Evolutionary conservation across 2,329 filamentous ascomycete genomes (phyloP).

Genomic region (Sporothrix protearum): DNA sequence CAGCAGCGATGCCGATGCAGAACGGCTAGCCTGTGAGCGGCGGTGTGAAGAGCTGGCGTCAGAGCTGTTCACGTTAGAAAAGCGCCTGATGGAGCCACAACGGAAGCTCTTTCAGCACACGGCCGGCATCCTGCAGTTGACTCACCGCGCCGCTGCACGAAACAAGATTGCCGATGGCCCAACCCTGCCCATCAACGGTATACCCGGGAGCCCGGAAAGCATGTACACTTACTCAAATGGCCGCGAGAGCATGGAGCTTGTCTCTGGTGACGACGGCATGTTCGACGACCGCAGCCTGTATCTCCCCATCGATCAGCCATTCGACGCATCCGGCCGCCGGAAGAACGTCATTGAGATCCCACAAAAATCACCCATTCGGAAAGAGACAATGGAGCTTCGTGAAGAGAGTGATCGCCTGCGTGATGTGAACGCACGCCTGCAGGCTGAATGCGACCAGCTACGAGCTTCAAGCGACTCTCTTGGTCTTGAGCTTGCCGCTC

Average conservation of each 20-base stretch:
- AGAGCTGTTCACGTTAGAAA: slow-evolving; percentile 77
- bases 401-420: slow-evolving; percentile 40
- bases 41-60: slow-evolving; percentile 82
- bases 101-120: slow-evolving; percentile 81
- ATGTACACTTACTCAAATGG: slow-evolving; percentile 66
- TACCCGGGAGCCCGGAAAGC: slow-evolving; percentile 73
- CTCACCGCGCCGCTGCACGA: slow-evolving; percentile 66
- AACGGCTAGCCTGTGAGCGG: slow-evolving; percentile 68
- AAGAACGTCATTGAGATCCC: slow-evolving; percentile 54
- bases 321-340: slow-evolving; percentile 40
- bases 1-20: slow-evolving; percentile 63
- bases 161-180: slow-evolving; percentile 36
- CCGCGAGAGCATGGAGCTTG: slow-evolving; percentile 54
- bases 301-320: slow-evolving; percentile 62
- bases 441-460: slow-evolving; percentile 34
- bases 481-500: slow-evolving; percentile 37
- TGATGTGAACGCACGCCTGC: slow-evolving; percentile 28
- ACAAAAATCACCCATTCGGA: slow-evolving; percentile 54
- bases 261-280: slow-evolving; percentile 52
- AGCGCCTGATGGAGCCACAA: slow-evolving; percentile 69
- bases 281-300: slow-evolving; percentile 79
- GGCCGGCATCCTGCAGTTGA: slow-evolving; percentile 85
- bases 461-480: slow-evolving; percentile 37
- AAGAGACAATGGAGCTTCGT: slow-evolving; percentile 50
- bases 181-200: slow-evolving; percentile 48